Conservation (phyloP, 2,329 filamentous ascomycete species). For the Fusarium anguioides region DNA sequence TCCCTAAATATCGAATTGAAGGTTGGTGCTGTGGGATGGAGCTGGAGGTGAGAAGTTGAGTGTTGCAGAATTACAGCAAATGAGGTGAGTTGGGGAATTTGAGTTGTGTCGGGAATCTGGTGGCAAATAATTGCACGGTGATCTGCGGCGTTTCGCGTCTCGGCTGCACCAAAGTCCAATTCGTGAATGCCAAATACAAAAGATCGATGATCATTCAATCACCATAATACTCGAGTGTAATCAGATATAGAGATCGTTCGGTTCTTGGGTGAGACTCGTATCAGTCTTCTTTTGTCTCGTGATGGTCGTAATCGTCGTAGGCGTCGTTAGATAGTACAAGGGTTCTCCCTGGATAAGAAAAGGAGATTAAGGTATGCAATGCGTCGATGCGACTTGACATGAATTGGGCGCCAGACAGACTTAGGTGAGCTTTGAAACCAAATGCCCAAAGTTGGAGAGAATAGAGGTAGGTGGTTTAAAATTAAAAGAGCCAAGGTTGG, state of each 20-base stretch:
- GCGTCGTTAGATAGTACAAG: slow-evolving; percentile 35
- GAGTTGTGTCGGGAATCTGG: neutral
- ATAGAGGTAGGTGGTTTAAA: slow-evolving; percentile 1
- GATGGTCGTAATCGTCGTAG: slow-evolving; percentile 37
- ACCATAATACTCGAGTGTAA: slow-evolving; percentile 10
- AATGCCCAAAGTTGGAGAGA: slow-evolving; percentile 1
- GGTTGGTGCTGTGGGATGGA: slow-evolving; percentile 4
- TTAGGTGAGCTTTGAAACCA: slow-evolving; percentile 9
- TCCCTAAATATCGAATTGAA: slow-evolving; percentile 35
- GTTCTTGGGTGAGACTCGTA: slow-evolving; percentile 19
- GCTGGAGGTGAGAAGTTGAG: slow-evolving; percentile 4
- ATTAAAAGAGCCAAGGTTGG: slow-evolving; percentile 22
- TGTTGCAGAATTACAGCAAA: slow-evolving; percentile 12
- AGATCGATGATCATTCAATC: slow-evolving; percentile 3
- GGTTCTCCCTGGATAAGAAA: neutral
- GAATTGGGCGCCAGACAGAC: slow-evolving; percentile 7
- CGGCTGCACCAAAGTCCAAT: slow-evolving; percentile 12
- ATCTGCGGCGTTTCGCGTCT: slow-evolving; percentile 29
- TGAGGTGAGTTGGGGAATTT: slow-evolving; percentile 1
- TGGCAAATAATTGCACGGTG: slow-evolving; percentile 33
- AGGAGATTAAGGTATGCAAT: neutral
- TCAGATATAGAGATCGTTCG: slow-evolving; percentile 1
- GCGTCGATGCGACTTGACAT: neutral
- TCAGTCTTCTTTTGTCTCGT: slow-evolving; percentile 33
- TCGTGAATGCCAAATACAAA: slow-evolving; percentile 20